A percentile compares a stretch with the other conserved stretches of the same genome.
phyloP scores from a whole-genome alignment of 2,329 filamentous ascomycete genomes.

The Aureobasidium uvarum region DNA sequence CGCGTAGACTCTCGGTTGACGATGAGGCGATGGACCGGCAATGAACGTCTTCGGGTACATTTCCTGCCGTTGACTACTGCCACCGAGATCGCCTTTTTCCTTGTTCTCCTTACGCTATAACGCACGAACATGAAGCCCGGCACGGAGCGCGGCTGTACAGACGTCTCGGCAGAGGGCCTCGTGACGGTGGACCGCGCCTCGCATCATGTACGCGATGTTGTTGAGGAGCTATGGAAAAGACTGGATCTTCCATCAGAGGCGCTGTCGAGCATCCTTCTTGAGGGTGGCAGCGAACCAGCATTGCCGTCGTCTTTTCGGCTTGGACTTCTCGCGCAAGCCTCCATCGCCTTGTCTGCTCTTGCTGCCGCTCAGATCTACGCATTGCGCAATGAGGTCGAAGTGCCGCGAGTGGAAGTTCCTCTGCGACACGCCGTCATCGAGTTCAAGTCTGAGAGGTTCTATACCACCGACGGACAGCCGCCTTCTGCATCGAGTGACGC shows the following conservation, averaged over 20 bases:
- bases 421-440: conserved; percentile 1
- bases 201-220: not conserved
- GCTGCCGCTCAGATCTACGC: not conserved
- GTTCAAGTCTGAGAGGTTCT: conserved; percentile 6
- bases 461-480: not conserved
- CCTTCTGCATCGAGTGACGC: not conserved
- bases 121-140: not conserved
- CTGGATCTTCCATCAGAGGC: not conserved
- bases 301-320: not conserved
- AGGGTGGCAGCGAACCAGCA: not conserved
- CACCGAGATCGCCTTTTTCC: not conserved
- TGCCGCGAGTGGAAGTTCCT: not conserved
- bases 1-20: not conserved
- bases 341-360: conserved; percentile 3
- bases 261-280: not conserved
- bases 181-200: not conserved
- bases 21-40: not conserved
- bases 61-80: not conserved
- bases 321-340: not conserved
- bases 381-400: not conserved
- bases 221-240: not conserved
- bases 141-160: not conserved
- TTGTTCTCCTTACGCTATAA: not conserved
- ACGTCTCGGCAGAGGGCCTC: not conserved
- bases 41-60: not conserved